Evolutionary conservation across 805 yeast genomes (phyloP).

Genomic region (Yarrowia sp.): DNA sequence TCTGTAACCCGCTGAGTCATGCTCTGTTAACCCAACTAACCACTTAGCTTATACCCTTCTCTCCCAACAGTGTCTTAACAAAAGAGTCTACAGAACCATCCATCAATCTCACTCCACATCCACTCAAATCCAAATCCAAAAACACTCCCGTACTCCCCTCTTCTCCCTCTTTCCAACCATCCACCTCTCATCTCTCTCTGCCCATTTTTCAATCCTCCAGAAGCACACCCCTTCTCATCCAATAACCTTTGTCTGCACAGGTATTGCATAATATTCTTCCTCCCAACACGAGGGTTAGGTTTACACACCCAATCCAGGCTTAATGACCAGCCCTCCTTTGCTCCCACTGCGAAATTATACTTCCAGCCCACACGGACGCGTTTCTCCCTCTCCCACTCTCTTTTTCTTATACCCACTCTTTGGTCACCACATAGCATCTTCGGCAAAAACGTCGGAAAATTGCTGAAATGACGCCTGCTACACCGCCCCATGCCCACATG

Average conservation of each 20-base stretch:
- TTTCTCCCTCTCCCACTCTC: background rate
- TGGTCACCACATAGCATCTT: slow-evolving; percentile 19
- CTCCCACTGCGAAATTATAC: background rate
- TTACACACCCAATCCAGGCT: background rate
- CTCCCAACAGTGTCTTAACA: no score
- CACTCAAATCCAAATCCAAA: no score
- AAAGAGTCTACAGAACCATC: no score
- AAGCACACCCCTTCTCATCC: no score
- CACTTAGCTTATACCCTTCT: no score
- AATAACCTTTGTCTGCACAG: background rate
- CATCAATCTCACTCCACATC: no score
- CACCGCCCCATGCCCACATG: slow-evolving; percentile 11
- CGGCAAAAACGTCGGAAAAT: background rate
- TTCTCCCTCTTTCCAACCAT: no score
- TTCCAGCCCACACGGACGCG: background rate
- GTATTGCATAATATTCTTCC: background rate
- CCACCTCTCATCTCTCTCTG: no score
- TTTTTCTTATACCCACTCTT: slow-evolving; percentile 13
- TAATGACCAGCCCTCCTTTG: slow-evolving; percentile 21
- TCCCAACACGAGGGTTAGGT: slow-evolving; percentile 18
- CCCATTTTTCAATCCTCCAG: no score
- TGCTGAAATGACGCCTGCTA: slow-evolving; percentile 17
- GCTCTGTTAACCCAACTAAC: no score
- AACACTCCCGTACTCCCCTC: no score
- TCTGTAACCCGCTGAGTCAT: no score